Evolutionary conservation across 306 rosid species (phyloP), one percentile per base, ranked within the genome.

Genomic region (Quercus variabilis): DNA sequence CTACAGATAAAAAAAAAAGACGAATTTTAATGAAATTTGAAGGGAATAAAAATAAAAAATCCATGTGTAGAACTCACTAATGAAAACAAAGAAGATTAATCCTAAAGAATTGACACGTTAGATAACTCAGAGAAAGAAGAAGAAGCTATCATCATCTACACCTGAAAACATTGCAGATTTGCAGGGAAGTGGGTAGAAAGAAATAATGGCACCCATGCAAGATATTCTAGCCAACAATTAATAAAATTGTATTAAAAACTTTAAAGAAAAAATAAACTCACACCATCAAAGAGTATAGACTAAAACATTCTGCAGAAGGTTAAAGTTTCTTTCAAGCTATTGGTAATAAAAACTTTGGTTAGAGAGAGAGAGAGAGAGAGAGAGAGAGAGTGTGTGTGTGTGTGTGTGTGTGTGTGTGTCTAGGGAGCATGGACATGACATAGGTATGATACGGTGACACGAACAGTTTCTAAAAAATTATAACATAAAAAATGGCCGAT

Each of bases 1-100:
- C 98, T 94, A 79, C 54, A 86, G 80, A 77, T 49, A 51, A 75
- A 75, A 12, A 20, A 59, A 54, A 82, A 43, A n/a, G n/a, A 68
- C 57, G 38, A 74, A 83, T 55, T 58, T 83, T 80, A 74, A 65
- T 69, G 74, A 64, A 72, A 63, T 60, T 10, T 18, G 25, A 54
- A 74, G 69, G 30, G 71, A 33, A 17, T 17, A 31, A 18, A 8
- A 63, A 1, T 0, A 33, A 19, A 18, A 5, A 30, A 67, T 18
- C 15, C 25, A 9, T 15, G 17, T 31, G 14, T 15, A 64, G 70
- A 60, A 60, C 1, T 60, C 6, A 13, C 13, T n/a, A 20, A 21
- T 7, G 5, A 33, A 62, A 62, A 11, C 26, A 60, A 25, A 31
- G 28, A 60, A 7, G 4, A 18, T 10, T 2, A 57, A 21, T 57